These are phyloP conservation scores for Entelexis sorbosivorans DNA, from an alignment of 1,139 yeast species.

Conservation along the genomic window DNA sequence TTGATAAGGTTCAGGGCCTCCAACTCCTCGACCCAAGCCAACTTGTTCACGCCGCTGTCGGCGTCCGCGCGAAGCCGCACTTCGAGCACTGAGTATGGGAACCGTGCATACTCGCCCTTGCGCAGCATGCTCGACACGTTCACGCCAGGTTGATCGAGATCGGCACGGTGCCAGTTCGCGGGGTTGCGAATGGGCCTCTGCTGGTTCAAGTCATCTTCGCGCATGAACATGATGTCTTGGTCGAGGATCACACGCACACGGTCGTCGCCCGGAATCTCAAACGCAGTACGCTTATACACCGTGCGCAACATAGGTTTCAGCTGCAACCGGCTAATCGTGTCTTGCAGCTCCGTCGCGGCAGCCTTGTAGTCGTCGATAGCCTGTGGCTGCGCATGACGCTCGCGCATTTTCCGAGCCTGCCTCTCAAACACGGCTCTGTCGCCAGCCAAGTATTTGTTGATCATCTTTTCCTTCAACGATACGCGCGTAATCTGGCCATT, in stretches of 20 bases:
- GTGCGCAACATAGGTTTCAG: conserved; percentile 82
- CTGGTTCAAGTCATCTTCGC: conserved; percentile 81
- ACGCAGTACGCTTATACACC: conserved; percentile 82
- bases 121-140: conserved; percentile 65
- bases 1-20: conserved; percentile 74
- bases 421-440: conserved; percentile 37
- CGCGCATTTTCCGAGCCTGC: conserved; percentile 43
- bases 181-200: conserved; percentile 87
- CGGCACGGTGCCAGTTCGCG: conserved; percentile 79
- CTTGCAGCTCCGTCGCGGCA: conserved; percentile 49
- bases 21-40: conserved; percentile 77
- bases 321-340: conserved; percentile 51
- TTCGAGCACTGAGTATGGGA: conserved; percentile 89
- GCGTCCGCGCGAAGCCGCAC: conserved; percentile 43
- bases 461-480: conserved; percentile 65
- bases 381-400: conserved; percentile 38
- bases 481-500: conserved; percentile 39
- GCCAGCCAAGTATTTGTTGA: conserved; percentile 49
- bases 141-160: conserved; percentile 63
- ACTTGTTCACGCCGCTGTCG: conserved; percentile 14
- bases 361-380: conserved; percentile 43
- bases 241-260: conserved; percentile 81
- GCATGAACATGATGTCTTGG: conserved; percentile 71
- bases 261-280: conserved; percentile 96
- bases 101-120: conserved; percentile 74